Evolutionary conservation across 2,329 filamentous ascomycete species (phyloP), one percentile per base, ranked within the genome.

Genomic region (Chrysoporthe puriensis): DNA sequence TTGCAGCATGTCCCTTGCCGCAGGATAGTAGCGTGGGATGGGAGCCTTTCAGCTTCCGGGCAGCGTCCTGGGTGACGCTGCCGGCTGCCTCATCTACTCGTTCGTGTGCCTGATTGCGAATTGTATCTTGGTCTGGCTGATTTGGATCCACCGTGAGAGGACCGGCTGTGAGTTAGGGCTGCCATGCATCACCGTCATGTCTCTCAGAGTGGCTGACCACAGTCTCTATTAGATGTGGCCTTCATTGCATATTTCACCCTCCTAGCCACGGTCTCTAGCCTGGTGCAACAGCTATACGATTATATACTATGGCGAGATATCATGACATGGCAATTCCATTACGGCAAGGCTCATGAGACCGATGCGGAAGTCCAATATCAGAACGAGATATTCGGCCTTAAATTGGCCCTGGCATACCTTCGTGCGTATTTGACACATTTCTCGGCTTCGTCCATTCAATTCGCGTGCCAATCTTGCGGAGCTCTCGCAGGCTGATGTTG

Each of bases 11-110:
- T 59, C 34, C 42, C 21, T 32, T 65, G 18, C 34, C 54, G 16
- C 42, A 34, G 65, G 60, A 63, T 36, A 63, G 34, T 43, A 65
- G 48, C 63, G 60, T 69, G 67, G 63, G 64, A 69, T 69, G 67
- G 67, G 67, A 50, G 67, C 67, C 67, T 69, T 69, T 66, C 67
- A 69, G 67, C 67, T 69, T 66, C 67, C 67, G 34, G 67, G 64
- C 60, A 69, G 67, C 64, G 67, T 69, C 60, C 40, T 63, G 34
- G 67, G 60, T 61, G 64, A 66, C 61, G 67, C 67, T 66, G 54
- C 66, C 44, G 67, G 52, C 18, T 69, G 67, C 32, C 60, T 69
- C 13, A 4, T 50, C 18, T 69, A 66, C 60, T 66, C 67, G 0
- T 63, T 63, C 21, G 18, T 69, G 34, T 69, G 67, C 48, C 46